A percentile compares a stretch with the other conserved stretches of the same genome.
Conservation (phyloP, 2,329 filamentous ascomycete genomes). For the Scedosporium apiospermum region DNA sequence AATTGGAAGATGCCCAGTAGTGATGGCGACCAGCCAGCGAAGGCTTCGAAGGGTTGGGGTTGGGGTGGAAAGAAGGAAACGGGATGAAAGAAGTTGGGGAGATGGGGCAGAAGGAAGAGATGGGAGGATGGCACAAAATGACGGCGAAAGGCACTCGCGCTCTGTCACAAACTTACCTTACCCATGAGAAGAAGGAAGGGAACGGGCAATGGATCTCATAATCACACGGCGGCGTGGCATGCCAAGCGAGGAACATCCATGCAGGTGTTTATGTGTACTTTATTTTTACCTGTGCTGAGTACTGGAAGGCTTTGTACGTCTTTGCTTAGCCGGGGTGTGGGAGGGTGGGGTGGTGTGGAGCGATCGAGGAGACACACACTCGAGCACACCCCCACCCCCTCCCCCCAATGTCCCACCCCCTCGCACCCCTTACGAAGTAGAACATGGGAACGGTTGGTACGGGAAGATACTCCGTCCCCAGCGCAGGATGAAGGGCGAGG, state of each 20-base stretch:
- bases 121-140: constrained; percentile 8
- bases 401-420: background rate
- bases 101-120: constrained; percentile 8
- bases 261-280: constrained; percentile 7
- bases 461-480: background rate
- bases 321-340: constrained; percentile 3
- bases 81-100: constrained; percentile 5
- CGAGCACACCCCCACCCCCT: background rate
- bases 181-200: constrained; percentile 12
- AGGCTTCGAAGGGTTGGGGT: background rate
- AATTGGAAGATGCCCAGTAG: background rate
- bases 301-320: constrained; percentile 1
- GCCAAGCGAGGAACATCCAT: constrained; percentile 8
- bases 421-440: background rate
- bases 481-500: background rate
- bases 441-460: background rate
- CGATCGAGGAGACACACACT: background rate
- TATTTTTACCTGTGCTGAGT: constrained; percentile 6
- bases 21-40: constrained; percentile 2
- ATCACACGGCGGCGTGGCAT: constrained; percentile 5
- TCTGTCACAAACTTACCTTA: constrained; percentile 14
- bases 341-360: constrained; percentile 5
- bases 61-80: constrained; percentile 1
- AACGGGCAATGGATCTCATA: constrained; percentile 9
- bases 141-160: constrained; percentile 7